These are phyloP conservation scores for Termitomyces titanicus DNA, from an alignment of 768 basidiomycete genomes.

Conservation along the genomic window DNA sequence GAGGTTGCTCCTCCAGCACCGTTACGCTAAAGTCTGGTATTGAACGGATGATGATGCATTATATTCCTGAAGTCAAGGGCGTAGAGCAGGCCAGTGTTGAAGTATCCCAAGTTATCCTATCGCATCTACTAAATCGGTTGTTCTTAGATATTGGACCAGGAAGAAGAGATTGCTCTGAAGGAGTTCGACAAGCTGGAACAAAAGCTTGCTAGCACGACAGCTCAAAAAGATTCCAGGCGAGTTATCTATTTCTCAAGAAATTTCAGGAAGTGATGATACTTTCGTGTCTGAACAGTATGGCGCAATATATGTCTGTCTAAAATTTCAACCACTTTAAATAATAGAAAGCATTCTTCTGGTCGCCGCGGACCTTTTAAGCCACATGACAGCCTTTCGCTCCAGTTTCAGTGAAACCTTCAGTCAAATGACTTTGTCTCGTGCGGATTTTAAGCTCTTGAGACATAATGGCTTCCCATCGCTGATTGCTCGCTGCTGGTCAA, in stretches of 20 bases:
- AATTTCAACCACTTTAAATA: background rate
- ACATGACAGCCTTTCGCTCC: background rate
- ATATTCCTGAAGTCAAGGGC: slow-evolving; percentile 92
- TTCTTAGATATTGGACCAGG: slow-evolving; percentile 80
- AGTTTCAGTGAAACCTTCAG: too few relatives aligned
- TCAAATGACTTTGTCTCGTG: background rate
- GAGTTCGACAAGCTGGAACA: slow-evolving; percentile 90
- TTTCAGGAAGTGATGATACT: background rate
- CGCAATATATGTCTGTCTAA: slow-evolving; percentile 80
- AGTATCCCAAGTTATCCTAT: background rate
- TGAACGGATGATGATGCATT: slow-evolving; percentile 99
- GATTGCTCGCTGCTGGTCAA: background rate
- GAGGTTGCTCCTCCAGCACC: slow-evolving; percentile 91
- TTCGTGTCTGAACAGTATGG: slow-evolving; percentile 48
- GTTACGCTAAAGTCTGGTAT: slow-evolving; percentile 97
- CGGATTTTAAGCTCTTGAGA: background rate
- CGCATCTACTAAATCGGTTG: slow-evolving; percentile 6
- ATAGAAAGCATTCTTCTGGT: background rate
- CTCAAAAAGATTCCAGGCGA: slow-evolving; percentile 47
- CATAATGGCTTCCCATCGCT: background rate
- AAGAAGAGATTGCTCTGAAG: slow-evolving; percentile 80
- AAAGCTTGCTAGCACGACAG: slow-evolving; percentile 45
- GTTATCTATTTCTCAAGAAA: background rate
- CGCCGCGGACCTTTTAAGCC: background rate
- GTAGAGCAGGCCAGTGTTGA: slow-evolving; percentile 69